Conservation (phyloP, 2,329 filamentous ascomycete genomes). For the Neophaeococcomyces mojaviensis region DNA sequence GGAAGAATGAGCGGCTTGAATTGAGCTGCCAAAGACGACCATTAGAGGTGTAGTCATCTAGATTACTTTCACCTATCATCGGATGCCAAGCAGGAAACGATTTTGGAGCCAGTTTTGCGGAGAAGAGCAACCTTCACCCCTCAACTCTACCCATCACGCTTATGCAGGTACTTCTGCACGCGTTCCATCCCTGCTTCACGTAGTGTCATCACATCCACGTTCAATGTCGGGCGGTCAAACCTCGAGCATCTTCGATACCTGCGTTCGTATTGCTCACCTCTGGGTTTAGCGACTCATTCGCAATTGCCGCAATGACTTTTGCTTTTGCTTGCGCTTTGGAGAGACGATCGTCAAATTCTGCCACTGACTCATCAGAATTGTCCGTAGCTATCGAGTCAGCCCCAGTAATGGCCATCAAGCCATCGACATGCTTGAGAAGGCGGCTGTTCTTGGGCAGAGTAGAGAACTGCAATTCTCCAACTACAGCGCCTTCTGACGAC, state of each 20-base stretch:
- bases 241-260: conserved; percentile 25
- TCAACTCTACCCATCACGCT: no score
- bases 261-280: conserved; percentile 13
- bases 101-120: no score
- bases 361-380: conserved; percentile 82
- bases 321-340: conserved; percentile 76
- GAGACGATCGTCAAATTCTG: conserved; percentile 81
- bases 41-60: no score
- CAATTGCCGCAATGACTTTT: conserved; percentile 72
- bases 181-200: no score
- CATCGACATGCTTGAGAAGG: conserved; percentile 67
- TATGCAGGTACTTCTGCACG: no score
- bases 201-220: conserved; percentile 24
- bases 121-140: no score
- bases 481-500: conserved; percentile 1
- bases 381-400: conserved; percentile 66
- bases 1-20: no score
- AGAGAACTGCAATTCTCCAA: neutral
- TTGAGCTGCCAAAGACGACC: no score
- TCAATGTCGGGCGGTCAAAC: conserved; percentile 35
- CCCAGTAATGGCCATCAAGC: conserved; percentile 71
- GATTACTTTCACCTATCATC: no score
- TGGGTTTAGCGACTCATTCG: conserved; percentile 39
- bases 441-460: conserved; percentile 51
- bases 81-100: no score